Conservation (phyloP, 2,329 filamentous ascomycete species). For the Aureobasidium sp. region DNA sequence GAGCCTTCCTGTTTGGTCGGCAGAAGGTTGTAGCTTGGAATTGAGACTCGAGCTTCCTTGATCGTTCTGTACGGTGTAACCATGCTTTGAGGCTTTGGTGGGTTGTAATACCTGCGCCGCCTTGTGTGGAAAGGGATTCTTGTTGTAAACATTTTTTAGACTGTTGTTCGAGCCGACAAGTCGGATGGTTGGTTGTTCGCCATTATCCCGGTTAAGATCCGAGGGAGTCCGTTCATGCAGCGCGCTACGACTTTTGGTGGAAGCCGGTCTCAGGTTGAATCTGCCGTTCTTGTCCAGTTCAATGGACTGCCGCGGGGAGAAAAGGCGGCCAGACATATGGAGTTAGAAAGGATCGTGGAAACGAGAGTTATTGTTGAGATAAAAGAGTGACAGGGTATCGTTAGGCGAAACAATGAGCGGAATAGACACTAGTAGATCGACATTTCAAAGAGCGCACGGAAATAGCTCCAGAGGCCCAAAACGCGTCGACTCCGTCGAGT, state of each 20-base stretch:
- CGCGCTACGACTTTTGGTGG: constrained; percentile 16
- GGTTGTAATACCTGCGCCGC: constrained; percentile 15
- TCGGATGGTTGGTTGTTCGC: constrained; percentile 24
- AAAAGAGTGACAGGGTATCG: constrained; percentile 13
- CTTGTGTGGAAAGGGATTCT: constrained; percentile 15
- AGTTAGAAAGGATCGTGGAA: neutral
- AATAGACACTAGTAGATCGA: constrained; percentile 14
- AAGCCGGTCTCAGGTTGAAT: constrained; percentile 11
- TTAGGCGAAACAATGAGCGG: constrained; percentile 7
- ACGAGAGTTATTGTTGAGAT: neutral
- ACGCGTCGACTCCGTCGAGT: neutral
- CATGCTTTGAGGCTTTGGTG: neutral
- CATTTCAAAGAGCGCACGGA: constrained; percentile 12
- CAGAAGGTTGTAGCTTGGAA: constrained; percentile 15
- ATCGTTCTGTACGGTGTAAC: constrained; percentile 2
- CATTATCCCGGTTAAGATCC: constrained; percentile 15
- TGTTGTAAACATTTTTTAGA: constrained; percentile 14
- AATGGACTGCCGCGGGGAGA: constrained; percentile 14
- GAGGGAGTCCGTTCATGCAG: constrained; percentile 22
- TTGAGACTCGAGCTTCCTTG: neutral
- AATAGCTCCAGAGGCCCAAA: neutral
- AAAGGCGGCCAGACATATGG: constrained; percentile 15
- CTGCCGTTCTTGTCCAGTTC: constrained; percentile 13
- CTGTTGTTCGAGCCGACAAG: constrained; percentile 21
- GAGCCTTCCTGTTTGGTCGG: constrained; percentile 15